Evolutionary conservation across 2,329 filamentous ascomycete species (phyloP).

Genomic region (Chrysosphaeria jannelii): DNA sequence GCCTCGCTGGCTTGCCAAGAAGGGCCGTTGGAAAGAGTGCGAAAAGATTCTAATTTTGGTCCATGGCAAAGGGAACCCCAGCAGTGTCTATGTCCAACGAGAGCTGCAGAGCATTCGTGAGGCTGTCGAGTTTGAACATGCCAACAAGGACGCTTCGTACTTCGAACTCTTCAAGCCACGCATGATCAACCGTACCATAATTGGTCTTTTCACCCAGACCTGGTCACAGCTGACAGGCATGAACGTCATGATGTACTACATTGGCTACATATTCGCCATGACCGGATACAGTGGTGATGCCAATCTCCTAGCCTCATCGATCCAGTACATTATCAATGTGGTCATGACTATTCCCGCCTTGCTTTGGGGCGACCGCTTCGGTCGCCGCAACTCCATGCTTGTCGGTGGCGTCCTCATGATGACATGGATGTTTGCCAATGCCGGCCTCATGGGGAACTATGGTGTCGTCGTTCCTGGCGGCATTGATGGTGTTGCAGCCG

Average conservation of each 20-base stretch:
- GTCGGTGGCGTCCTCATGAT: constrained; percentile 33
- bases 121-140: constrained; percentile 6
- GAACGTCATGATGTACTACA: constrained; percentile 49
- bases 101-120: constrained; percentile 14
- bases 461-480: constrained; percentile 6
- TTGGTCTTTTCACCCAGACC: constrained; percentile 22
- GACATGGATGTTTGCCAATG: constrained; percentile 11
- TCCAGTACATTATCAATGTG: constrained; percentile 57
- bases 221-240: constrained; percentile 51
- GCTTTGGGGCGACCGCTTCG: constrained; percentile 45
- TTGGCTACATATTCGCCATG: constrained; percentile 42
- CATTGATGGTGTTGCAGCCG: constrained; percentile 14
- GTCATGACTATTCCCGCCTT: constrained; percentile 49
- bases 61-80: constrained; percentile 8
- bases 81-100: constrained; percentile 10
- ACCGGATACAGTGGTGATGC: constrained; percentile 29
- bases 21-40: constrained; percentile 8
- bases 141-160: constrained; percentile 2
- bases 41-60: constrained; percentile 11
- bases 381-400: constrained; percentile 37
- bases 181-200: constrained; percentile 2
- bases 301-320: constrained; percentile 29
- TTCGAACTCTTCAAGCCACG: constrained; percentile 3
- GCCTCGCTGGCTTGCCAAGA: constrained; percentile 10
- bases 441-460: constrained; percentile 3